Evolutionary conservation across 306 rosid genomes (phyloP).

Genomic region (Fragaria iinumae): DNA sequence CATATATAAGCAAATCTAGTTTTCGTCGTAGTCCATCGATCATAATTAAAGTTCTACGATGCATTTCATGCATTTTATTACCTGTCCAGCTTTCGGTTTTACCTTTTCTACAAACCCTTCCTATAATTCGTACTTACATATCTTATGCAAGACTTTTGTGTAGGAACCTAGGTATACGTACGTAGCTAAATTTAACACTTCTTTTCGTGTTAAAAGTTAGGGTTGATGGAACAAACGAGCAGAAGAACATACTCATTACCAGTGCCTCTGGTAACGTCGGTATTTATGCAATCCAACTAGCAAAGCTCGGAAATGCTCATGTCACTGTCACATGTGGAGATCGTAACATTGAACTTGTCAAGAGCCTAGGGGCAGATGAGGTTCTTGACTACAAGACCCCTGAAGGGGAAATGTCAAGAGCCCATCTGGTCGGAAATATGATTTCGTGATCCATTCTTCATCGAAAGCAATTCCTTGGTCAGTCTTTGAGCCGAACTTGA

Average conservation of each 20-base stretch:
- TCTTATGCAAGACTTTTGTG: no score
- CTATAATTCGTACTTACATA: no score
- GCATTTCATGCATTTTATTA: no score
- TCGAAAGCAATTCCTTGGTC: slow-evolving; percentile 56
- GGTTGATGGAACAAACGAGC: slow-evolving; percentile 47
- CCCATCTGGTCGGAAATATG: slow-evolving; percentile 64
- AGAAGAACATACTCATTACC: slow-evolving; percentile 49
- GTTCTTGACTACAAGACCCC: slow-evolving; percentile 67
- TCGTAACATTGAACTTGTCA: slow-evolving; percentile 41
- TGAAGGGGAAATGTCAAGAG: slow-evolving; percentile 52
- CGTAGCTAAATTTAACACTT: no score
- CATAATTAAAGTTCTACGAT: no score
- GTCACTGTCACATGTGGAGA: no score
- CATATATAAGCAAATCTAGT: no score
- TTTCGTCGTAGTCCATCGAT: no score
- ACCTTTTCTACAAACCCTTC: no score
- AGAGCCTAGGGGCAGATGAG: slow-evolving; percentile 70
- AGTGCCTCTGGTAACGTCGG: slow-evolving; percentile 68
- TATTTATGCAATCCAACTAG: slow-evolving; percentile 61
- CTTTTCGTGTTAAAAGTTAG: no score
- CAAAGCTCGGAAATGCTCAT: slow-evolving; percentile 30
- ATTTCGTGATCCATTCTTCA: slow-evolving; percentile 50
- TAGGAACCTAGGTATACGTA: no score
- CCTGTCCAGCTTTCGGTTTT: no score
- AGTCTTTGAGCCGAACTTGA: slow-evolving; percentile 50